A percentile compares a stretch with the other conserved stretches of the same genome.
These are phyloP conservation scores for Theileria sp. DNA, from an alignment of 169 alveolate genomes.

Conservation along the genomic window DNA sequence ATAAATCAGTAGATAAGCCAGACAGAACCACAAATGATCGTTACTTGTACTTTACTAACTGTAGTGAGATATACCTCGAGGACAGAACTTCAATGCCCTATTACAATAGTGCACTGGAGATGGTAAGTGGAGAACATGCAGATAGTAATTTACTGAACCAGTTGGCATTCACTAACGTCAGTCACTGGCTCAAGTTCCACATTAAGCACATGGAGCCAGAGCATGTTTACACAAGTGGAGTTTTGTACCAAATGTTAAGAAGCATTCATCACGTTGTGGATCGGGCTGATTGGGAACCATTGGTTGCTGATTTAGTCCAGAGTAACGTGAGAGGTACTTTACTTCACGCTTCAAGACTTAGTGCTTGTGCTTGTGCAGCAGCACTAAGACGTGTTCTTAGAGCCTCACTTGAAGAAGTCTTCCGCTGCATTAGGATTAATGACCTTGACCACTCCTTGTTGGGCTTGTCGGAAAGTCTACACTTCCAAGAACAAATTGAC, in stretches of 20 bases:
- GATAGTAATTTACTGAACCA: conserved; percentile 78
- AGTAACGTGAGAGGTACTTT: conserved; percentile 80
- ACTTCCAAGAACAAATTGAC: conserved; percentile 73
- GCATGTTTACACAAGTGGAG: conserved; percentile 73
- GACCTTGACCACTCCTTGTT: conserved; percentile 69
- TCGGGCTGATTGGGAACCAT: conserved; percentile 86
- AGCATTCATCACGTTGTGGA: conserved; percentile 83
- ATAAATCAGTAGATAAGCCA: background rate
- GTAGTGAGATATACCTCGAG: conserved; percentile 66
- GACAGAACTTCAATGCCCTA: conserved; percentile 59
- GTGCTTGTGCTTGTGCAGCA: conserved; percentile 82
- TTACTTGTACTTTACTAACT: conserved; percentile 58
- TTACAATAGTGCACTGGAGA: conserved; percentile 61
- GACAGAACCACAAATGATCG: conserved; percentile 11
- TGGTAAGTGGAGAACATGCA: conserved; percentile 80
- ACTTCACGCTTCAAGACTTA: conserved; percentile 75
- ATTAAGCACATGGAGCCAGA: conserved; percentile 83
- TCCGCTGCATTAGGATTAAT: conserved; percentile 67
- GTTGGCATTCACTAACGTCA: conserved; percentile 78
- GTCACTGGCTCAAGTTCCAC: conserved; percentile 83
- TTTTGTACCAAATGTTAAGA: conserved; percentile 83
- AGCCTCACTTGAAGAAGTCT: conserved; percentile 80
- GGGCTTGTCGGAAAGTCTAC: conserved; percentile 70
- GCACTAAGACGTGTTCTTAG: conserved; percentile 79
- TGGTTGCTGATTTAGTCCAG: conserved; percentile 83